Evolutionary conservation across 1,284 basidiomycete genomes (phyloP).

Genomic region (Cryptococcus wingfieldii): DNA sequence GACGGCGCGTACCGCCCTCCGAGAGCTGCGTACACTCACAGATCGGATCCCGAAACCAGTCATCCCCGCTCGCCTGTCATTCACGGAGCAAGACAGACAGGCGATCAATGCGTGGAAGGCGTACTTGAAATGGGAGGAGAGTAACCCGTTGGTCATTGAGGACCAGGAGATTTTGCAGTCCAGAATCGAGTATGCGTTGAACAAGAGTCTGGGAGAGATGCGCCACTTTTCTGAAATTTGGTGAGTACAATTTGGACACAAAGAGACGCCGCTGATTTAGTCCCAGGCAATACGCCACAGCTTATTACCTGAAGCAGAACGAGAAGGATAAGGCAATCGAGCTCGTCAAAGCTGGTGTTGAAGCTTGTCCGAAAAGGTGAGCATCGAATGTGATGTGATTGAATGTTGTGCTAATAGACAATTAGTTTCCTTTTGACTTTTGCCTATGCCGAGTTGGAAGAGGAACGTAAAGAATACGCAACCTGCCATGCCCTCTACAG

Average conservation of each 20-base stretch:
- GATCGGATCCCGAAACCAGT: constrained; percentile 59
- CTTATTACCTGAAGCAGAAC: constrained; percentile 68
- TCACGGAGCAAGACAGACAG: constrained; percentile 65
- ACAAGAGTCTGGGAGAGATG: constrained; percentile 77
- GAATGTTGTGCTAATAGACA: background rate
- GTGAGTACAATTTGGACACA: constrained; percentile 51
- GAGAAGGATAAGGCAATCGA: constrained; percentile 75
- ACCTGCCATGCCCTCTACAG: constrained; percentile 68
- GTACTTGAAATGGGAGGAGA: constrained; percentile 94
- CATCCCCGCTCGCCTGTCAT: constrained; percentile 70
- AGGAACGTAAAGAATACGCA: constrained; percentile 60
- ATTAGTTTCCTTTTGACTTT: constrained; percentile 81
- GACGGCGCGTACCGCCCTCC: constrained; percentile 85
- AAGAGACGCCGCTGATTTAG: background rate
- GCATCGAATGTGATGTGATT: constrained; percentile 5
- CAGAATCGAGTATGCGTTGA: constrained; percentile 76
- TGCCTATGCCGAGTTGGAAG: constrained; percentile 79
- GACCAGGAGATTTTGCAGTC: constrained; percentile 64
- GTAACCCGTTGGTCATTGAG: constrained; percentile 84
- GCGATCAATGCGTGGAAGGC: constrained; percentile 80
- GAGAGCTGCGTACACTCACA: constrained; percentile 69
- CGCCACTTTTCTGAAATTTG: constrained; percentile 93
- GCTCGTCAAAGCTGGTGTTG: constrained; percentile 78
- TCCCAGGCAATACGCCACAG: constrained; percentile 80
- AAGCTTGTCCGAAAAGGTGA: constrained; percentile 80